Base-by-base conservation (phyloP, 2,329 filamentous ascomycete genomes). In the Ploettnerulaceae sp. region DNA sequence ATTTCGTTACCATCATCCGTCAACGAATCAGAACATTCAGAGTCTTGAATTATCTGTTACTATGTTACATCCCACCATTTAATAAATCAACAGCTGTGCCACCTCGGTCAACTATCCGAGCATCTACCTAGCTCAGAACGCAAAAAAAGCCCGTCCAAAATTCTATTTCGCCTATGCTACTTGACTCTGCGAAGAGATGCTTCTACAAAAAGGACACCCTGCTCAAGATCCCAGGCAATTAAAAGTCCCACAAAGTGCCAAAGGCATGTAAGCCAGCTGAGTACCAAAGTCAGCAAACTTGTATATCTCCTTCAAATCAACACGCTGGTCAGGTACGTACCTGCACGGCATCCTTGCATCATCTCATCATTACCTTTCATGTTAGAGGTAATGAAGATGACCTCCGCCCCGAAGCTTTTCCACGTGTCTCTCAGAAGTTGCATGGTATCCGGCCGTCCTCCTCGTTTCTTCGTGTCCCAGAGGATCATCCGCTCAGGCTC, bases 311-410 rank as follows among this genome's bases (percentile, higher is more conserved):
- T 24, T 31, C 6, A 24, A 34, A 9, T 21, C 28, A 48, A 22
- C 39, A 14, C 22, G 17, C 45, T 24, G 14, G 3, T 15, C 18
- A 43, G 18, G 12, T 31, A 61, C 65, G 21, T 59, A 67, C 66
- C 64, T 51, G 56, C 64, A 47, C 57, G 59, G 49, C 67, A 69
- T 21, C 67, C 67, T 46, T 65, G 64, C 65, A 69, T 69, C 67
- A 69, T 69, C 57, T 69, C 67, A 48, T 69, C 66, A 49, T 69
- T 69, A 21, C 67, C 67, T 46, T 64, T 57, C 63, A 55, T 66
- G 48, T 69, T 69, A 29, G 64, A 67, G 1, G 67, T 69, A 53
- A 69, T 69, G 58, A 69, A 69, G 45, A 69, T 69, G 33, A 69
- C 67, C 56, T 69, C 67, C 4, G 67, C 67, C 9, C 65, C 62